Evolutionary conservation across 2,329 filamentous ascomycete genomes (phyloP).

Genomic region (Neofusicoccum kwambonambiense): DNA sequence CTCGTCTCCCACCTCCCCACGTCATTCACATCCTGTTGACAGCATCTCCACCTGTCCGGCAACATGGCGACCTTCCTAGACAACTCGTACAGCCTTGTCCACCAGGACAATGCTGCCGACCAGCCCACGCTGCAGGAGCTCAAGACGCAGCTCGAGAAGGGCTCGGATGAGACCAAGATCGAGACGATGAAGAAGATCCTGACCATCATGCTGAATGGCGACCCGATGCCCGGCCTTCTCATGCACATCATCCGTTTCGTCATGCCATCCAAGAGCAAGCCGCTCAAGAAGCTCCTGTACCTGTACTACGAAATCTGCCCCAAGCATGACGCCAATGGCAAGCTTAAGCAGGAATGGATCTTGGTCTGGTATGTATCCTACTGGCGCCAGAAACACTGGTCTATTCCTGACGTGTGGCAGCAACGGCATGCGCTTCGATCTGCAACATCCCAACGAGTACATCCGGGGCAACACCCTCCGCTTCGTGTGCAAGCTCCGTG

Average conservation of each 20-base stretch:
- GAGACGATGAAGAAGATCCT: constrained; percentile 87
- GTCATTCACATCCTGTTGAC: not conserved
- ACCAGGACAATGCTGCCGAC: constrained; percentile 95
- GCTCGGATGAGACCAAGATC: constrained; percentile 86
- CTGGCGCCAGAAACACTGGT: constrained; percentile 14
- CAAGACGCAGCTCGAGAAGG: constrained; percentile 90
- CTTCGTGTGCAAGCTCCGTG: constrained; percentile 93
- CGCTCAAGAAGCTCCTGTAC: constrained; percentile 96
- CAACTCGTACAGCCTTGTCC: constrained; percentile 92
- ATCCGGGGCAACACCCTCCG: constrained; percentile 97
- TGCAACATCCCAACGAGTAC: constrained; percentile 98
- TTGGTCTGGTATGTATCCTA: constrained; percentile 77
- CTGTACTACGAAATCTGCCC: constrained; percentile 99
- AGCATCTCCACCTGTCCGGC: constrained; percentile 26
- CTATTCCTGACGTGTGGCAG: constrained; percentile 46
- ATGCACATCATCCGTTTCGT: constrained; percentile 99
- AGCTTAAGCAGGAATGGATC: constrained; percentile 99
- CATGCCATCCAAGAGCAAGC: constrained; percentile 97
- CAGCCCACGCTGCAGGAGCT: constrained; percentile 87
- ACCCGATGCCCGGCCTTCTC: constrained; percentile 89
- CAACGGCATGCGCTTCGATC: constrained; percentile 95
- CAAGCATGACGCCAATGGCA: constrained; percentile 86
- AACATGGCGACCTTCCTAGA: constrained; percentile 94
- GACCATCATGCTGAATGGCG: constrained; percentile 96
- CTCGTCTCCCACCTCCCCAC: not conserved